Evolutionary conservation across 2,329 filamentous ascomycete genomes (phyloP).

Genomic region (Orbilia javanica): DNA sequence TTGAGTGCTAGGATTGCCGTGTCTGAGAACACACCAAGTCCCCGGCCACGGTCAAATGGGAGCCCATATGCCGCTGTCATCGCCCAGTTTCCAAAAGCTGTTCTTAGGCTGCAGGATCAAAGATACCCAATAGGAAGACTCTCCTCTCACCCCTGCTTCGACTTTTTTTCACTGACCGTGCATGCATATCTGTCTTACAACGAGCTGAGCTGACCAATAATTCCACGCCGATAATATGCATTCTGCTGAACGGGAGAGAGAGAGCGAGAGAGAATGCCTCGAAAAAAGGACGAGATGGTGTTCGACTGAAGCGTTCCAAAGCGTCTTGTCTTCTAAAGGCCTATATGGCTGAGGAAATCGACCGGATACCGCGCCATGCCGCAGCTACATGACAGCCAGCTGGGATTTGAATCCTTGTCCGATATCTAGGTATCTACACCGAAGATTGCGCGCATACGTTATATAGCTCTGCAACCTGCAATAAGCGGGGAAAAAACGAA

Average conservation of each 20-base stretch:
- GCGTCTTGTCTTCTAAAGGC: background rate
- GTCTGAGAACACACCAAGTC: slow-evolving; percentile 8
- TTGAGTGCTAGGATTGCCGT: background rate
- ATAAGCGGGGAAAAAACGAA: slow-evolving; percentile 15
- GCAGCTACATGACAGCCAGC: slow-evolving; percentile 28
- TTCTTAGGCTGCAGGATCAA: slow-evolving; percentile 36
- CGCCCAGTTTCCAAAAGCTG: slow-evolving; percentile 2
- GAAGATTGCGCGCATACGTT: slow-evolving; percentile 9
- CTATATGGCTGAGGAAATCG: slow-evolving; percentile 15
- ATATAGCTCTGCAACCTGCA: slow-evolving; percentile 23
- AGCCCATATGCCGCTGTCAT: slow-evolving; percentile 16
- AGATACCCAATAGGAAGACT: slow-evolving; percentile 44
- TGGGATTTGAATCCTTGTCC: slow-evolving; percentile 7
- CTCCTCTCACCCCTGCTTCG: slow-evolving; percentile 20
- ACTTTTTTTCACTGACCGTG: slow-evolving; percentile 14
- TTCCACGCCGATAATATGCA: slow-evolving; percentile 34
- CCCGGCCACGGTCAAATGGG: slow-evolving; percentile 10
- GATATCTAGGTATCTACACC: slow-evolving; percentile 14
- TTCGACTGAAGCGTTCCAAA: background rate
- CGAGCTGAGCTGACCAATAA: slow-evolving; percentile 27
- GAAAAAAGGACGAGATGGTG: slow-evolving; percentile 1
- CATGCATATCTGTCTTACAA: slow-evolving; percentile 52
- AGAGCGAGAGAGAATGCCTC: slow-evolving; percentile 10
- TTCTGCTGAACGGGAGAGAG: slow-evolving; percentile 35
- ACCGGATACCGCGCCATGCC: slow-evolving; percentile 29